Evolutionary conservation across 495 filamentous ascomycete genomes (phyloP), one percentile per base, ranked within the genome.

Genomic region (Hypoxylon fragiforme): DNA sequence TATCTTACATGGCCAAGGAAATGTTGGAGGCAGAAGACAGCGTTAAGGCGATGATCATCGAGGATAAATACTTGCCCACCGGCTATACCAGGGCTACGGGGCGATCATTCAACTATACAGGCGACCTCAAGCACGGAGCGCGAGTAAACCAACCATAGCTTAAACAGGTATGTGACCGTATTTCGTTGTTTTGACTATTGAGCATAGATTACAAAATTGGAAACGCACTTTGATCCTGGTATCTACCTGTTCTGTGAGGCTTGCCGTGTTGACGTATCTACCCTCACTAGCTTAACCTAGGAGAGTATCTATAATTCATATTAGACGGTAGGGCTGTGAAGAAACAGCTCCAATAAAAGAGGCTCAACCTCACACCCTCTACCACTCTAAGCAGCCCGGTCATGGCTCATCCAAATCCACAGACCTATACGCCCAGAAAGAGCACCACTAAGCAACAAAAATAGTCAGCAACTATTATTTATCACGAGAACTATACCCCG

Each of bases 341-440:
- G n/a, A n/a, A n/a, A n/a, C n/a, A n/a, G n/a, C n/a, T n/a, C n/a
- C n/a, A n/a, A n/a, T n/a, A n/a, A n/a, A n/a, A n/a, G n/a, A n/a
- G n/a, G n/a, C n/a, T n/a, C n/a, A n/a, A n/a, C n/a, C n/a, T n/a
- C n/a, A n/a, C n/a, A n/a, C n/a, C n/a, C n/a, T n/a, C n/a, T n/a
- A n/a, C n/a, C n/a, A n/a, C n/a, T n/a, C n/a, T n/a, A 28, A 28
- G 9, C 9, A 4, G 24, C 4, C 22, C 15, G n/a, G 3, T 55
- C 16, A 53, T 14, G 42, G 43, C 11, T 53, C 39, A 12, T 65
- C 64, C 14, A 67, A 44, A 58, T 65, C 47, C 16, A 65, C 61
- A 37, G 57, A 67, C 20, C 49, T 57, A 40, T 67, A 69, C 14
- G 63, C 49, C 66, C 66, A 69, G 41, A 60, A 69, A 13, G 64